phyloP scores from a whole-genome alignment of 805 yeast species.

The Saturnispora serradocipensis region DNA sequence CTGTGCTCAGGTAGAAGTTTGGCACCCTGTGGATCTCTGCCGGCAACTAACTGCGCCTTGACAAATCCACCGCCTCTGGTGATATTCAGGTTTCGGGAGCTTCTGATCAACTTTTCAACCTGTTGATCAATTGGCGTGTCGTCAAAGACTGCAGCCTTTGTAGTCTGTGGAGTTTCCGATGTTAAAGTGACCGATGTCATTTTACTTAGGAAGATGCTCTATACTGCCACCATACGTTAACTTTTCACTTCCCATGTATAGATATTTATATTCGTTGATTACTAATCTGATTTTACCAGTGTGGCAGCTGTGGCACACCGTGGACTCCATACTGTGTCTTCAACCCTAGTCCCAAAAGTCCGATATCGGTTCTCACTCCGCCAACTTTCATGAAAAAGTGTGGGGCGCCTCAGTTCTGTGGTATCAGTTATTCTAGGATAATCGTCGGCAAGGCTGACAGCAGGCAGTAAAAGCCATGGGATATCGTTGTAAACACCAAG shows the following conservation, averaged over 20 bases:
- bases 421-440: neutral
- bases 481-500: too few relatives aligned
- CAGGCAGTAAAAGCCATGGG: neutral
- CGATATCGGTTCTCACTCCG: neutral
- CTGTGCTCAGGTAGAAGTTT: slow-evolving; percentile 21
- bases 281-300: neutral
- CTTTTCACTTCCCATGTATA: neutral
- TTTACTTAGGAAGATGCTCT: neutral
- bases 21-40: slow-evolving; percentile 16
- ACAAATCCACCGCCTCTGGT: slow-evolving; percentile 1
- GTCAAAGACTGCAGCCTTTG: slow-evolving; percentile 2
- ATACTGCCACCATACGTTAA: accelerated
- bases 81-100: slow-evolving; percentile 6
- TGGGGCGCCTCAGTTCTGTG: neutral
- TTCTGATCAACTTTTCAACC: slow-evolving; percentile 13
- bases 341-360: neutral
- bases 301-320: neutral
- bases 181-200: neutral
- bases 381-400: neutral
- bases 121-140: slow-evolving; percentile 12
- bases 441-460: neutral
- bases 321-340: neutral
- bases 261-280: neutral
- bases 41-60: neutral
- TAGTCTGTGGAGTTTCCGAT: neutral